Conservation (phyloP, 2,329 filamentous ascomycete species). For the Fusarium illudens region DNA sequence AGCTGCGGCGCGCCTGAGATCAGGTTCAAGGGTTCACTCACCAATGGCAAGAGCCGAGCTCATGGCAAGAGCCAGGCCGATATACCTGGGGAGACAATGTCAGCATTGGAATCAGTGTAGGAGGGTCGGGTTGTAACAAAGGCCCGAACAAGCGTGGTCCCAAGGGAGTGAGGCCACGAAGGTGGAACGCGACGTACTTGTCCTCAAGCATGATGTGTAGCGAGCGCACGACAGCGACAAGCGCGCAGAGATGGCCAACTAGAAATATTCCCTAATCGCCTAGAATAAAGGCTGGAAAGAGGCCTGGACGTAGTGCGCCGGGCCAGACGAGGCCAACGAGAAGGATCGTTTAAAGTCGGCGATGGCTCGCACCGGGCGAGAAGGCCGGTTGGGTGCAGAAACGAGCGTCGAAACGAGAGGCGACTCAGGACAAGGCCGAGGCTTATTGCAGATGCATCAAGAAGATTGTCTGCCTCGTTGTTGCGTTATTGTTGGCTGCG, state of each 20-base stretch:
- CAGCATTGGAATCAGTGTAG: constrained; percentile 15
- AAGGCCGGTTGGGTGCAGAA: constrained; percentile 21
- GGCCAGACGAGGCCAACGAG: constrained; percentile 1
- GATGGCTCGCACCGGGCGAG: constrained; percentile 41
- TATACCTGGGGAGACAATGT: constrained; percentile 64
- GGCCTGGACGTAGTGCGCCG: constrained; percentile 17
- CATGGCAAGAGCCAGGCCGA: constrained; percentile 79
- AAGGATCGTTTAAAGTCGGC: constrained; percentile 22
- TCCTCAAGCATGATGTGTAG: constrained; percentile 49
- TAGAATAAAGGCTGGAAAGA: constrained; percentile 4
- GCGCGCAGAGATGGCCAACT: constrained; percentile 14
- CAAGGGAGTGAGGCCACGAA: constrained; percentile 8
- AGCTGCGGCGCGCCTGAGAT: constrained; percentile 16
- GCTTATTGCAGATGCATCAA: constrained; percentile 39
- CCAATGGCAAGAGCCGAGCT: constrained; percentile 79
- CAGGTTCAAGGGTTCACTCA: constrained; percentile 51
- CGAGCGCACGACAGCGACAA: constrained; percentile 31
- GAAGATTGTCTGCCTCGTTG: constrained; percentile 3
- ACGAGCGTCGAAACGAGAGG: constrained; percentile 22
- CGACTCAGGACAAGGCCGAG: neutral
- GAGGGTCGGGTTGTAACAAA: constrained; percentile 3
- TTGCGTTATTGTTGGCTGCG: constrained; percentile 1
- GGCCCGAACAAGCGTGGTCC: constrained; percentile 2
- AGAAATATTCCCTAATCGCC: constrained; percentile 18
- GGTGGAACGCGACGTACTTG: constrained; percentile 45